Evolutionary conservation across 805 yeast species (phyloP), one percentile per base, ranked within the genome.

Genomic region (Starmera dryadoides): DNA sequence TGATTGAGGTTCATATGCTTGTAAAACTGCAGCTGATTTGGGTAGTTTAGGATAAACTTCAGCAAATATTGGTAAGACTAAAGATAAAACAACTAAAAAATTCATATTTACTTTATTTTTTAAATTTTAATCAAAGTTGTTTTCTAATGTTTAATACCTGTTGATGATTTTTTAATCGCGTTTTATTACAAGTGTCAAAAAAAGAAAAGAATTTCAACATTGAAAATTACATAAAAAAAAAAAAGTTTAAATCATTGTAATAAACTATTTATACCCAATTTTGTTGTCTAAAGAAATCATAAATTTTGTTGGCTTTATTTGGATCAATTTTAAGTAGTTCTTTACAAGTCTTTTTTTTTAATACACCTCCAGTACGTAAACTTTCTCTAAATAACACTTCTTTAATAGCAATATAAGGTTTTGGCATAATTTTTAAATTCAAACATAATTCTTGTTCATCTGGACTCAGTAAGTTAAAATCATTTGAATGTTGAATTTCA

Each of bases 351-450:
- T 86, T 81, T 62, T 85, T 82, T 64, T 86, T 86, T 53, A 93
- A 59, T 6, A 73, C 63, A 5, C 98, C 98, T 30, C 95, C 95
- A 33, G 84, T 80, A 48, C 86, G 79, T 30, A 89, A 66, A 25
- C 94, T 77, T 55, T 89, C 96, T 50, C 94, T 77, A 68, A 93
- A 87, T 40, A 93, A 61, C 3, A 86, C 78, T 57, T 86, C 95
- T 56, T 93, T 93, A 46, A 93, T 86, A 3, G 95, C 96, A 44
- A 93, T 66, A 55, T 91, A 93, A 3, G 98, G 95, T 58, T 93
- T 91, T 14, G 99, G 98, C 41, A 84, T 63, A 10, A 94, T 81
- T 45, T 95, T 77, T 44, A 94, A 68, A 36, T 79, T 83, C 4
- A 89, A 71, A 63, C 98, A 94, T 35, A 93, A 63, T 39, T 76